phyloP scores from a whole-genome alignment of 2,329 filamentous ascomycete genomes.

The Aspergillus proliferans region DNA sequence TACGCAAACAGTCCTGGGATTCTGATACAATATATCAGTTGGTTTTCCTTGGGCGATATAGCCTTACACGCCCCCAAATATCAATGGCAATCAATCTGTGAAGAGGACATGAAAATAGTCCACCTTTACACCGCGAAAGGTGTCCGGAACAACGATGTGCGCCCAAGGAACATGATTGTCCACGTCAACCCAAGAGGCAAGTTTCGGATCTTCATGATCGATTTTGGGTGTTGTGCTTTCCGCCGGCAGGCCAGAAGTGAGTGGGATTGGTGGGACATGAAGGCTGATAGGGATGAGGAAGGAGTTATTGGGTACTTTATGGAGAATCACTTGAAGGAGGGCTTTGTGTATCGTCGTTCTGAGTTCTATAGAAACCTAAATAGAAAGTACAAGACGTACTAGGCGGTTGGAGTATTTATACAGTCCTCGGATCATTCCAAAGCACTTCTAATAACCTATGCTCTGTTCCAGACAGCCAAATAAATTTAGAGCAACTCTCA shows the following conservation, averaged over 20 bases:
- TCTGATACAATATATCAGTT: not conserved
- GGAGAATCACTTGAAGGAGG: not conserved
- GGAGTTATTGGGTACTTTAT: not conserved
- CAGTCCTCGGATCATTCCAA: no score
- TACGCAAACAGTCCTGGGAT: not conserved
- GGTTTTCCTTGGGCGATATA: not conserved
- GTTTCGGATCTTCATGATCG: not conserved
- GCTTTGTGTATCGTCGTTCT: not conserved
- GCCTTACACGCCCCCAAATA: not conserved
- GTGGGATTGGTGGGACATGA: not conserved
- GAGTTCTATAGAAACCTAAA: not conserved
- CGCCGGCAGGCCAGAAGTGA: not conserved
- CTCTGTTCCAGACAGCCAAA: no score
- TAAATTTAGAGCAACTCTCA: no score
- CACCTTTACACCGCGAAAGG: not conserved
- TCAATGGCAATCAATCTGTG: not conserved
- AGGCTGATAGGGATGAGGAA: not conserved
- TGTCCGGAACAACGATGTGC: not conserved
- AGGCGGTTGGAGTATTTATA: no score
- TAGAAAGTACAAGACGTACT: no score
- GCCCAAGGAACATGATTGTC: not conserved
- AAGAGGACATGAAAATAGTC: not conserved
- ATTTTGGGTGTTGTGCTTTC: not conserved
- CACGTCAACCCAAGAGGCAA: not conserved
- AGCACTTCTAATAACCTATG: no score